A percentile compares a stretch with the other conserved stretches of the same genome.
These are phyloP conservation scores for Hansenula anomala DNA, from an alignment of 1,139 yeast genomes.

Conservation along the genomic window DNA sequence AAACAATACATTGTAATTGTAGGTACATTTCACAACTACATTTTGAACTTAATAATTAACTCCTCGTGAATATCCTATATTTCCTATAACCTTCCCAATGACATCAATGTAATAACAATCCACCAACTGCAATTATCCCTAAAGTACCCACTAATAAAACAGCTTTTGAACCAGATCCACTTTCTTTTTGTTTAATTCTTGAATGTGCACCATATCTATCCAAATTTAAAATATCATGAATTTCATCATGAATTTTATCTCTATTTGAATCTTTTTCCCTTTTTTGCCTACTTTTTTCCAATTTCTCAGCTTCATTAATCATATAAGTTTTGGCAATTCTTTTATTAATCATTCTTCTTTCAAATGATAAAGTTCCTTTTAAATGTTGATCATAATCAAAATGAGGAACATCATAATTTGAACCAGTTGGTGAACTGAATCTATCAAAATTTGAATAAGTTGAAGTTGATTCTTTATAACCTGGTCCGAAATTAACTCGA, in stretches of 20 bases:
- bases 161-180: not conserved
- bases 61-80: too few species aligned
- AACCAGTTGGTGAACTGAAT: conserved; percentile 24
- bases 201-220: not conserved
- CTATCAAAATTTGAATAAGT: conserved; percentile 17
- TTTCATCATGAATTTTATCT: not conserved
- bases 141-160: conserved; percentile 1
- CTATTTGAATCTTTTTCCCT: not conserved
- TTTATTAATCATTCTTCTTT: conserved; percentile 45
- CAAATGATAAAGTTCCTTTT: conserved; percentile 57
- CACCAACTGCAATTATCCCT: conserved; percentile 3
- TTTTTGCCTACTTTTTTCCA: conserved; percentile 1
- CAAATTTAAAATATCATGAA: not conserved
- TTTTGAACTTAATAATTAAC: too few species aligned
- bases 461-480: conserved; percentile 12
- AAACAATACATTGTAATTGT: too few species aligned
- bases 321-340: conserved; percentile 15
- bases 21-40: too few species aligned
- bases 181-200: not conserved
- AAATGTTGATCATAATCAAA: conserved; percentile 67
- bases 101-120: conserved; percentile 3
- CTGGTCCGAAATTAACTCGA: conserved; percentile 33
- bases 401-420: conserved; percentile 69
- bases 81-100: too few species aligned
- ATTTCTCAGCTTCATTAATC: not conserved